phyloP scores from a whole-genome alignment of 306 rosid species.

The Lotus japonicus region DNA sequence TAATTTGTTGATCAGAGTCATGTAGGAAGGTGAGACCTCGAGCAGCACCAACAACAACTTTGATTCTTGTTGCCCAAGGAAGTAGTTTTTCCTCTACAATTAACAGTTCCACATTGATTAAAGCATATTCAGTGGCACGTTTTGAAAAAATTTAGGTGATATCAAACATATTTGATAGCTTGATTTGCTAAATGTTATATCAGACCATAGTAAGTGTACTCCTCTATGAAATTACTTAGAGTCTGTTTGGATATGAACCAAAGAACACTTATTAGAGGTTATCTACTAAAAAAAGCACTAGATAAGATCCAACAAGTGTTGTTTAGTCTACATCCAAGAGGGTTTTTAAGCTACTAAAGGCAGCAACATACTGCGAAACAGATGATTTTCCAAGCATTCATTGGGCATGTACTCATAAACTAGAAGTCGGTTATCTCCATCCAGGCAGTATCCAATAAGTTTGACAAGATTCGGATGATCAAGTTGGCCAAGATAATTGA shows the following conservation, averaged over 20 bases:
- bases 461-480: conserved; percentile 88
- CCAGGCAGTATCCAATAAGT: conserved; percentile 81
- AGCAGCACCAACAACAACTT: conserved; percentile 71
- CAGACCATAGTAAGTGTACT: not conserved
- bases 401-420: conserved; percentile 88
- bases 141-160: not conserved
- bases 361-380: conserved; percentile 65
- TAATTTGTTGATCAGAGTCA: conserved; percentile 53
- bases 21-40: conserved; percentile 71
- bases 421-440: conserved; percentile 77
- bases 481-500: conserved; percentile 79
- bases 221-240: not conserved
- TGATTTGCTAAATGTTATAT: not conserved
- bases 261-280: too few species aligned
- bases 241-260: too few species aligned
- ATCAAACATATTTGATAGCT: not conserved
- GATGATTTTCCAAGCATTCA: conserved; percentile 85
- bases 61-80: conserved; percentile 68
- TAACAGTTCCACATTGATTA: conserved; percentile 12
- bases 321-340: too few species aligned
- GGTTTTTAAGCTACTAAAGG: not conserved
- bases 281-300: too few species aligned
- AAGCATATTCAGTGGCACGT: not conserved
- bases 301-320: too few species aligned
- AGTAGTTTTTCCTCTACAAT: conserved; percentile 47